Conservation (phyloP, 495 filamentous ascomycete genomes). For the Annulohypoxylon nitens region DNA sequence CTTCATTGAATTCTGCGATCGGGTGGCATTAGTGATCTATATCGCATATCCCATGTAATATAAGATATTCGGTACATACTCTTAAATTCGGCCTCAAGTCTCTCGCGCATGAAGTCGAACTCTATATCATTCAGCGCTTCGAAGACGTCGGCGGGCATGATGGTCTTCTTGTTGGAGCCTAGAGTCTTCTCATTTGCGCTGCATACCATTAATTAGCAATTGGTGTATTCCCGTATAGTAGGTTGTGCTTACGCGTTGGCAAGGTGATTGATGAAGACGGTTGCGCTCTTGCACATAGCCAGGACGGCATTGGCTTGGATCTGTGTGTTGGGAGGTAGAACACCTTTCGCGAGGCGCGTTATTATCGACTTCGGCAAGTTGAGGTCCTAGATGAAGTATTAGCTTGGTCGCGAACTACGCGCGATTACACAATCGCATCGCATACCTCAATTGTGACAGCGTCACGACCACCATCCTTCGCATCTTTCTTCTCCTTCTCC, state of each 20-base stretch:
- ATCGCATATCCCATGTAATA: background rate
- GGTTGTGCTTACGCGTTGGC: slow-evolving; percentile 75
- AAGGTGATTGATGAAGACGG: slow-evolving; percentile 93
- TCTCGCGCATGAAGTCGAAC: slow-evolving; percentile 78
- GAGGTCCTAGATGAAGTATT: slow-evolving; percentile 73
- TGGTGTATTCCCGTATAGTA: background rate
- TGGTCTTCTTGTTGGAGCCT: slow-evolving; percentile 80
- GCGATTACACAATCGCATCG: background rate
- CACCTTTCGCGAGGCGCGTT: slow-evolving; percentile 90
- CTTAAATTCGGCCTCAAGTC: slow-evolving; percentile 72
- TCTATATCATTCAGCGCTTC: slow-evolving; percentile 85
- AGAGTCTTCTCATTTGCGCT: slow-evolving; percentile 84
- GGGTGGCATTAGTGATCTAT: slow-evolving; percentile 16
- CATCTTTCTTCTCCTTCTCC: slow-evolving; percentile 48
- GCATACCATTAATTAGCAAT: slow-evolving; percentile 23
- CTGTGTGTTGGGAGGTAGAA: slow-evolving; percentile 95
- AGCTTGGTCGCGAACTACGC: background rate
- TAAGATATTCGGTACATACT: slow-evolving; percentile 56
- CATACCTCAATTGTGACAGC: slow-evolving; percentile 59
- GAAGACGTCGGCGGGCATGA: slow-evolving; percentile 86
- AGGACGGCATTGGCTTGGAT: slow-evolving; percentile 93
- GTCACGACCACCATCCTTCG: slow-evolving; percentile 43
- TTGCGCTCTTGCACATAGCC: slow-evolving; percentile 92
- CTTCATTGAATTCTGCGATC: slow-evolving; percentile 64
- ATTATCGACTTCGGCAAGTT: slow-evolving; percentile 94